These are phyloP conservation scores for Fusarium oligoseptatum DNA, from an alignment of 2,329 filamentous ascomycete species.

Conservation along the genomic window DNA sequence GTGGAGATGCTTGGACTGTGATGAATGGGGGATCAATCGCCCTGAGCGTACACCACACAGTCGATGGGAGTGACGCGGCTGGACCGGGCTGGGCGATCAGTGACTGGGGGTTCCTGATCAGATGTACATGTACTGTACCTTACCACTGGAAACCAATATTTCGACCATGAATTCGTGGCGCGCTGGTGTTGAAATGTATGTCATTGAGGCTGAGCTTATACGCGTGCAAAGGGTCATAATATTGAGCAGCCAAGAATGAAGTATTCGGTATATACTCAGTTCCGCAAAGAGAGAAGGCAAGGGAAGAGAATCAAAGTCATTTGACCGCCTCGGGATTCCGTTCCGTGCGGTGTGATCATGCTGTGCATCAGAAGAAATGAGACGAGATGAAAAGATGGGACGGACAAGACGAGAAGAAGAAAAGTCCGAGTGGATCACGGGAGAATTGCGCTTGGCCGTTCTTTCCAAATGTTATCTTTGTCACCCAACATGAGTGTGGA, in stretches of 20 bases:
- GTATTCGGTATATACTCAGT: neutral
- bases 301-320: neutral
- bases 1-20: slow-evolving; percentile 31
- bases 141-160: neutral
- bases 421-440: slow-evolving; percentile 12
- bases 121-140: slow-evolving; percentile 27
- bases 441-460: slow-evolving; percentile 17
- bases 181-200: slow-evolving; percentile 1
- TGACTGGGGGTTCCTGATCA: slow-evolving; percentile 15
- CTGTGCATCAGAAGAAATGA: slow-evolving; percentile 8
- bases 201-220: neutral
- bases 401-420: neutral
- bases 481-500: neutral
- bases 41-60: slow-evolving; percentile 19
- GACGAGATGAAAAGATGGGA: slow-evolving; percentile 6
- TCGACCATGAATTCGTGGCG: slow-evolving; percentile 11
- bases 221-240: neutral
- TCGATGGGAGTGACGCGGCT: slow-evolving; percentile 34
- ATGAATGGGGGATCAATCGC: slow-evolving; percentile 34
- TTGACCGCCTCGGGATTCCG: slow-evolving; percentile 1
- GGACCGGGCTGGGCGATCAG: slow-evolving; percentile 28
- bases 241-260: neutral
- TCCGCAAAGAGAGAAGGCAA: neutral
- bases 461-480: neutral
- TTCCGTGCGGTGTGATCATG: slow-evolving; percentile 13